Conservation (phyloP, 2,329 filamentous ascomycete species). For the Colletotrichum endophyticum region DNA sequence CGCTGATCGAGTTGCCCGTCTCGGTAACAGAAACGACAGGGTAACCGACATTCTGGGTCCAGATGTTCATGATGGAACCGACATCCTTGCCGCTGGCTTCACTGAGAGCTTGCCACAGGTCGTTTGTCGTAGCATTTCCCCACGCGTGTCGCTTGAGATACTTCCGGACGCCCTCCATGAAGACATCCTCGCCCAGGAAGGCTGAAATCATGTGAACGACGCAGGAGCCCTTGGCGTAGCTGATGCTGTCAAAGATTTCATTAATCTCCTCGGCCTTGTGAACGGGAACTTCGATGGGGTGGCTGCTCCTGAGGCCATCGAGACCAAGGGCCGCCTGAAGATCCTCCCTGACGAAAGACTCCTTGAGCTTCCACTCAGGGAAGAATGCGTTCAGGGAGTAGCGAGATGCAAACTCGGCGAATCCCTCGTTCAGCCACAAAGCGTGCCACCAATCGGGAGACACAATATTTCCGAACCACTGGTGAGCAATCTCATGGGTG, state of each 20-base stretch:
- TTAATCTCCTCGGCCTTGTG: conserved; percentile 96
- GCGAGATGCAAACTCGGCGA: conserved; percentile 57
- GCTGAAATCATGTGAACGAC: conserved; percentile 97
- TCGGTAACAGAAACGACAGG: conserved; percentile 86
- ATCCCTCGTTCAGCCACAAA: conserved; percentile 94
- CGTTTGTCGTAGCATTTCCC: conserved; percentile 88
- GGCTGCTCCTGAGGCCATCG: conserved; percentile 91
- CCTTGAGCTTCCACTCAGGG: conserved; percentile 98
- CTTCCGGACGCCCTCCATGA: conserved; percentile 87
- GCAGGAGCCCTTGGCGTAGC: conserved; percentile 95
- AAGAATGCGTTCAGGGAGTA: conserved; percentile 95
- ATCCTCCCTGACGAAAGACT: conserved; percentile 92
- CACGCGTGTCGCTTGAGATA: conserved; percentile 98
- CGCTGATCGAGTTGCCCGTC: conserved; percentile 72
- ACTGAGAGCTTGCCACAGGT: conserved; percentile 87
- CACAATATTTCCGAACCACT: conserved; percentile 97
- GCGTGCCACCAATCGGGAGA: conserved; percentile 99
- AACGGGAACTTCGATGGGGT: conserved; percentile 95
- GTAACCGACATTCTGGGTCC: conserved; percentile 96
- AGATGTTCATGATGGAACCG: conserved; percentile 88
- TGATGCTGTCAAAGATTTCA: conserved; percentile 98
- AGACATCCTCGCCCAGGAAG: conserved; percentile 89
- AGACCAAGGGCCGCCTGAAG: conserved; percentile 86
- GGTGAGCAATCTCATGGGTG: conserved; percentile 95
- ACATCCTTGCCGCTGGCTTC: conserved; percentile 92